Base-by-base conservation (phyloP, 2,329 filamentous ascomycete species). In the Xylariaceae sp. region DNA sequence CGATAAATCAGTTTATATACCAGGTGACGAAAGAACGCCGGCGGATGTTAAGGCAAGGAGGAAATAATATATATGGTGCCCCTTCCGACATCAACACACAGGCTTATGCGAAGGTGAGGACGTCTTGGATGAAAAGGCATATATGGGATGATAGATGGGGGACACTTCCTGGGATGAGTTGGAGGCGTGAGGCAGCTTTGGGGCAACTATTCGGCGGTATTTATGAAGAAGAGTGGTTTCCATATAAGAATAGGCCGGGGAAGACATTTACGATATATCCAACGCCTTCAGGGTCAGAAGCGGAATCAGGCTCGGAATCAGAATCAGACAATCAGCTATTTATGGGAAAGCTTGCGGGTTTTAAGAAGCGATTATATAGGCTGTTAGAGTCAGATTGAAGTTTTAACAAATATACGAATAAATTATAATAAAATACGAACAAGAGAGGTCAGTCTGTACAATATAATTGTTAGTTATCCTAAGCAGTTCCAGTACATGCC, bases 81-180 rank as follows among this genome's bases (percentile, higher is more conserved):
- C 1, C 29, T 3, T n/a, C 7, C 6, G 37, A 43, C 19, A 47
- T 57, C 21, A 53, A 53, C 29, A 45, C 47, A 7, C n/a, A 16
- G 19, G 50, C 55, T 9, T 54, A 54, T 26, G 23, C 21, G 3
- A 32, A 2, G 1, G 55, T 58, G 20, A 51, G 48, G 3, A 19
- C 3, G 7, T 40, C 42, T 46, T 58, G 50, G 55, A 37, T 45
- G n/a, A 20, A 10, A 6, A 29, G 51, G n/a, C 3, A 41, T 9
- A 52, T 58, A 44, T 54, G 55, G 55, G 44, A 54, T 20, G 20
- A 50, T 18, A 40, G 26, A n/a, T 57, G 50, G 55, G 40, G 48
- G 3, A 20, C 26, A 16, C 32, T 57, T 1, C 55, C 55, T 3
- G 55, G 55, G 1, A 42, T 54, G 46, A 21, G 19, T 6, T 54